Evolutionary conservation across 129 eudicot genomes (phyloP).

Genomic region (Pseudognaphalium luteoalbum): DNA sequence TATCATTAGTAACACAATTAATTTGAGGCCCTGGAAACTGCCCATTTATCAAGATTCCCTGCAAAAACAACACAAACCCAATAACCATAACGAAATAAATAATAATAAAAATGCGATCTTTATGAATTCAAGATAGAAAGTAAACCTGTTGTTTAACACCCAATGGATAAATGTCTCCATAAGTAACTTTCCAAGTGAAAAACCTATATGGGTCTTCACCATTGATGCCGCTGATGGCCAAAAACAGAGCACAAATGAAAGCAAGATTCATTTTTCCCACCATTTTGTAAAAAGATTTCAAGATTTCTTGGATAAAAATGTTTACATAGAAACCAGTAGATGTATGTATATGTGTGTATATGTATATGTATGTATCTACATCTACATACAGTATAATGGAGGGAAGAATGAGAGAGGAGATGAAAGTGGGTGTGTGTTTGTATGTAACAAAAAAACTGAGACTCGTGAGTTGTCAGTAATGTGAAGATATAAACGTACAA

Average conservation of each 20-base stretch:
- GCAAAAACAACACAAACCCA: slow-evolving; percentile 27
- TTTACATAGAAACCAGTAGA: background rate
- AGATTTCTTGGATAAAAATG: slow-evolving; percentile 19
- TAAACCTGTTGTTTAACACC: slow-evolving; percentile 91
- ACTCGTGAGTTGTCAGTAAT: slow-evolving; percentile 50
- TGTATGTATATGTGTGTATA: background rate
- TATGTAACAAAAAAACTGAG: slow-evolving; percentile 23
- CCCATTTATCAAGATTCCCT: slow-evolving; percentile 97
- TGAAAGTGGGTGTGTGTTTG: slow-evolving; percentile 7
- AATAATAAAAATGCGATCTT: slow-evolving; percentile 6
- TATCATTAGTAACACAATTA: slow-evolving; percentile 91
- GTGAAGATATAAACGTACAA: background rate
- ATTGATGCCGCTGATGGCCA: slow-evolving; percentile 46
- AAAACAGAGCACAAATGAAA: slow-evolving; percentile 35
- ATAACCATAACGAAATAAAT: slow-evolving; percentile 31
- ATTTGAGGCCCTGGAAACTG: slow-evolving; percentile 98
- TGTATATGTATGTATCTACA: slow-evolving; percentile 19
- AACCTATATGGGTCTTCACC: slow-evolving; percentile 84
- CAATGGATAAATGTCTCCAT: slow-evolving; percentile 77
- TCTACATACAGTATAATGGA: too few relatives aligned
- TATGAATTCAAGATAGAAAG: background rate
- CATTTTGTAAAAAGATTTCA: slow-evolving; percentile 31
- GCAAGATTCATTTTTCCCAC: slow-evolving; percentile 28
- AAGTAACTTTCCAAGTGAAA: slow-evolving; percentile 89
- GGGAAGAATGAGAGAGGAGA: slow-evolving; percentile 28